These are phyloP conservation scores for Aspergillus nidulans DNA, from an alignment of 495 filamentous ascomycete genomes.

Conservation along the genomic window DNA sequence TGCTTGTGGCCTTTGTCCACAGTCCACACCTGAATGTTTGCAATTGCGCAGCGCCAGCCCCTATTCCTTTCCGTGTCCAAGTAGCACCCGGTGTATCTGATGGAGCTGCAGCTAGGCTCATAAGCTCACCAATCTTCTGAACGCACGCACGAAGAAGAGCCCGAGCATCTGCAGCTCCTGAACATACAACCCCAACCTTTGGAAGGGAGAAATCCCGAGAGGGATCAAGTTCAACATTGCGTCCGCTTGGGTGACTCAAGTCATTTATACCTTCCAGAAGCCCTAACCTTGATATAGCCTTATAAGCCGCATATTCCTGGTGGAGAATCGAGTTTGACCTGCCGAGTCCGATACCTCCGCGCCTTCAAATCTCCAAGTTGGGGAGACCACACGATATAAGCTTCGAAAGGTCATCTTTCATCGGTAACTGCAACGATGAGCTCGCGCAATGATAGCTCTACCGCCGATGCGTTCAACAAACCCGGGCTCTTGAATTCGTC, in stretches of 20 bases:
- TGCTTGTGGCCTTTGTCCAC: too few species aligned
- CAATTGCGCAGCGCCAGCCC: constrained; percentile 3
- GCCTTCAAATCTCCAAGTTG: not conserved
- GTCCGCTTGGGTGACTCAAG: not conserved
- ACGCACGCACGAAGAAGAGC: constrained; percentile 20
- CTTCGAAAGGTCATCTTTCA: constrained; percentile 4
- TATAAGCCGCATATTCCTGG: not conserved
- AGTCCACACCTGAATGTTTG: not conserved
- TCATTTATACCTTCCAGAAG: not conserved
- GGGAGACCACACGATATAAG: constrained; percentile 4
- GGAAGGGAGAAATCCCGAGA: not conserved
- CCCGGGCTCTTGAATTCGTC: not conserved
- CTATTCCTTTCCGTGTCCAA: constrained; percentile 5
- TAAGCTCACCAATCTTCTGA: constrained; percentile 26
- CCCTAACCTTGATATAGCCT: not conserved
- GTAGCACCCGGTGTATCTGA: constrained; percentile 2
- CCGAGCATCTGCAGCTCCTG: constrained; percentile 16
- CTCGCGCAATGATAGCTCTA: not conserved
- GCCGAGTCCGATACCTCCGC: not conserved
- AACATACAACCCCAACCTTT: not conserved
- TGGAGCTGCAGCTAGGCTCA: constrained; percentile 18
- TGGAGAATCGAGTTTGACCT: not conserved
- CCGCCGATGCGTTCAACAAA: constrained; percentile 1
- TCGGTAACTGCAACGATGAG: constrained; percentile 10
- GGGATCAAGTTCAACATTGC: not conserved